A percentile compares a stretch with the other conserved stretches of the same genome.
These are phyloP conservation scores for Suhomyces vadensis DNA, from an alignment of 805 yeast species.

Conservation along the genomic window DNA sequence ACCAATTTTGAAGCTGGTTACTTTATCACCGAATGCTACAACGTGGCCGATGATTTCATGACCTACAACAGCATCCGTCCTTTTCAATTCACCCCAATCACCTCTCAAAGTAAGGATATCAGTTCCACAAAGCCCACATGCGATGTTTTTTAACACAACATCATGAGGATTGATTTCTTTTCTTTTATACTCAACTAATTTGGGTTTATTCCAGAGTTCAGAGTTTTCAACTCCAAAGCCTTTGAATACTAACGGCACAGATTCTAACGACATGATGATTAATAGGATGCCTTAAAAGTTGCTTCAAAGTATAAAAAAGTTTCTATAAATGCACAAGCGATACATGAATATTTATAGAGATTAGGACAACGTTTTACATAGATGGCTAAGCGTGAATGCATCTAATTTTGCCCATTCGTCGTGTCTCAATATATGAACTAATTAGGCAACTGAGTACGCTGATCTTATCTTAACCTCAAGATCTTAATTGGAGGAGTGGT, in stretches of 20 bases:
- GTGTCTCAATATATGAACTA: no score
- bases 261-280: no score
- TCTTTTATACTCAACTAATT: conserved; percentile 50
- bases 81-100: conserved; percentile 48
- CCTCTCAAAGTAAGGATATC: conserved; percentile 55
- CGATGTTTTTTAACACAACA: conserved; percentile 18
- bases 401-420: no score
- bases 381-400: no score
- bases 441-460: no score
- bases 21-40: conserved; percentile 55
- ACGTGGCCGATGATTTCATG: conserved; percentile 48
- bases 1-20: conserved; percentile 57
- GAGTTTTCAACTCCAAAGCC: conserved; percentile 58
- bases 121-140: conserved; percentile 56
- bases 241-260: conserved; percentile 53
- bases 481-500: no score
- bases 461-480: no score
- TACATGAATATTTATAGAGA: no score
- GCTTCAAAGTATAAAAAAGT: no score
- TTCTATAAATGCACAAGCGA: no score
- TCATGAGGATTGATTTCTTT: conserved; percentile 32
- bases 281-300: no score
- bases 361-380: no score
- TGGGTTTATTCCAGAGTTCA: conserved; percentile 57
- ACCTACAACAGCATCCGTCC: conserved; percentile 43